Percentiles rank a stretch among this genome's conserved stretches.
phyloP scores from a whole-genome alignment of 208 protist species.

The Zelonia costaricensis region DNA sequence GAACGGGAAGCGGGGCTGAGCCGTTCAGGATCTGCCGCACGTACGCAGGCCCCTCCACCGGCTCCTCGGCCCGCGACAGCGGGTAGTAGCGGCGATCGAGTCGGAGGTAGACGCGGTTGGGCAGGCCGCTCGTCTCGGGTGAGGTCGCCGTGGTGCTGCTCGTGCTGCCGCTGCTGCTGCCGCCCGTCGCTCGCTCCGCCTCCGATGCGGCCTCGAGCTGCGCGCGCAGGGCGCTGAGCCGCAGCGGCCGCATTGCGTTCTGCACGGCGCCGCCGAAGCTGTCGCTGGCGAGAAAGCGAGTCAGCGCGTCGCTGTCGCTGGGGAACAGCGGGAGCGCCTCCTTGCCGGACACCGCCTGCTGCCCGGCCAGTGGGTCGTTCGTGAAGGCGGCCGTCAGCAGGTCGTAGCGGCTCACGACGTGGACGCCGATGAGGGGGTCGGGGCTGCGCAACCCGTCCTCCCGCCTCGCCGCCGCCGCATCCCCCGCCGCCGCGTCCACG shows the following conservation, averaged over 20 bases:
- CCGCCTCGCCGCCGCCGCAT: not conserved
- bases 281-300: conserved; percentile 37
- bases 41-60: conserved; percentile 26
- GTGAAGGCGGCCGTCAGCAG: conserved; percentile 22
- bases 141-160: not conserved
- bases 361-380: conserved; percentile 14
- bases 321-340: conserved; percentile 33
- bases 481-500: conserved; percentile 3
- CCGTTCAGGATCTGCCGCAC: conserved; percentile 33
- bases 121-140: not conserved
- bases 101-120: conserved; percentile 22
- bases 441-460: conserved; percentile 10
- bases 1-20: conserved; percentile 19
- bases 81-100: conserved; percentile 40
- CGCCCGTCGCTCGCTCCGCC: not conserved
- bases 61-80: conserved; percentile 20
- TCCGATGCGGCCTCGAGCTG: not conserved
- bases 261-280: conserved; percentile 23
- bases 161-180: no score
- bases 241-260: conserved; percentile 2
- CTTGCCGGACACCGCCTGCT: conserved; percentile 26
- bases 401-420: conserved; percentile 40
- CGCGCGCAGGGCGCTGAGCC: conserved; percentile 4
- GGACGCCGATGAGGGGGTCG: conserved; percentile 26
- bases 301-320: conserved; percentile 27